phyloP scores from a whole-genome alignment of 352 stramenopile genomes.

The Pythium sp. region DNA sequence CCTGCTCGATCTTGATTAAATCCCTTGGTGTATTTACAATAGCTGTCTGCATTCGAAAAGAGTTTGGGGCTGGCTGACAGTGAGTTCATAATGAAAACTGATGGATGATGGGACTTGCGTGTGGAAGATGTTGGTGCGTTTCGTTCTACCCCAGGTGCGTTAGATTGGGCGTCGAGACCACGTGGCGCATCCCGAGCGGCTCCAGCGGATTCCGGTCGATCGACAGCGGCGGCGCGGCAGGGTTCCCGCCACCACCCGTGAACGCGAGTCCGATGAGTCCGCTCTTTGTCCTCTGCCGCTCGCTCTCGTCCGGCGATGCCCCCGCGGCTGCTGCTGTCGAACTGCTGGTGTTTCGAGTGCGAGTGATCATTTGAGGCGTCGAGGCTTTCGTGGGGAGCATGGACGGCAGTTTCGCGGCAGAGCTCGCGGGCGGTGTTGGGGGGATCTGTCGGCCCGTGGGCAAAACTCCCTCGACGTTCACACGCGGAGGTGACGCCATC shows the following conservation, averaged over 20 bases:
- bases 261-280: constrained; percentile 6
- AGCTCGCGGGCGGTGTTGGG: constrained; percentile 25
- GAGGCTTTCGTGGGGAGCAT: constrained; percentile 17
- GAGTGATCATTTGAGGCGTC: constrained; percentile 14
- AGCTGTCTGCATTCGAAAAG: background rate
- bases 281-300: background rate
- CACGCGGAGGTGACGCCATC: constrained; percentile 37
- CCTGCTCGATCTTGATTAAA: background rate
- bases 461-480: constrained; percentile 18
- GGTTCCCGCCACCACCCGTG: constrained; percentile 15
- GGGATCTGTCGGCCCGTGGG: constrained; percentile 22
- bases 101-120: background rate
- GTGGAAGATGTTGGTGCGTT: too few species aligned
- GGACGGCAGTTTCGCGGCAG: constrained; percentile 11
- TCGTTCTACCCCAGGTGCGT: constrained; percentile 28
- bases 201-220: constrained; percentile 25
- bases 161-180: constrained; percentile 61
- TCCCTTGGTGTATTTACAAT: background rate
- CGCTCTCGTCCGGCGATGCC: background rate
- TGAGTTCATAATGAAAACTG: constrained; percentile 8
- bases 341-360: background rate
- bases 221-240: constrained; percentile 22
- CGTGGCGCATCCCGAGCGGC: constrained; percentile 45
- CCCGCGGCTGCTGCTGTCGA: background rate
- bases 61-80: background rate